Conservation (phyloP, 495 filamentous ascomycete genomes). For the Glarea lozoyensis region DNA sequence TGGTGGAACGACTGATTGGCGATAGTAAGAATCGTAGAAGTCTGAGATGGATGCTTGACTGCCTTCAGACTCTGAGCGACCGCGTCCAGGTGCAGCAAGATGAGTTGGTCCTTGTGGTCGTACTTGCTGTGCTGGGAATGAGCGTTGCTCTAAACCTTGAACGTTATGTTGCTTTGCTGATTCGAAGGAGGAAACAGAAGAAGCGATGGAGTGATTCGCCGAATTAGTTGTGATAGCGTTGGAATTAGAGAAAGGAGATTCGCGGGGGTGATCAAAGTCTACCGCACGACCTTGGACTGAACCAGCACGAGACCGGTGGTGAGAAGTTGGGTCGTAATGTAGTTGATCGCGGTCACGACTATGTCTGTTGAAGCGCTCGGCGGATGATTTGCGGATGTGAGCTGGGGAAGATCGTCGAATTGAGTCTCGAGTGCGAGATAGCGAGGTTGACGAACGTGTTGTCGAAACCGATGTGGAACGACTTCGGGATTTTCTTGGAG, state of each 20-base stretch:
- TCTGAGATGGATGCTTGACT: slow-evolving; percentile 12
- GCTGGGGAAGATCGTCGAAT: slow-evolving; percentile 2
- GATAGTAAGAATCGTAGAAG: slow-evolving; percentile 17
- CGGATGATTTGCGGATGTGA: slow-evolving; percentile 1
- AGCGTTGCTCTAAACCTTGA: too few species aligned
- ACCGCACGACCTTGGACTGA: slow-evolving; percentile 13
- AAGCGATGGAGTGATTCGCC: slow-evolving; percentile 2
- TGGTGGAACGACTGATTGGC: slow-evolving; percentile 2
- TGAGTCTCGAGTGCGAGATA: neutral
- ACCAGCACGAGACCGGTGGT: slow-evolving; percentile 8
- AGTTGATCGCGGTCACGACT: slow-evolving; percentile 12
- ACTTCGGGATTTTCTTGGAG: too few species aligned
- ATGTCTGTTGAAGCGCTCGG: neutral
- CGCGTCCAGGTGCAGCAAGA: neutral
- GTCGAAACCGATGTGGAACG: neutral
- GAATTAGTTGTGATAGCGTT: slow-evolving; percentile 1
- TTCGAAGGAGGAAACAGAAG: neutral
- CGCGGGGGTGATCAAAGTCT: slow-evolving; percentile 16
- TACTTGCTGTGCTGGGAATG: too few species aligned
- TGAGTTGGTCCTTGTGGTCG: too few species aligned
- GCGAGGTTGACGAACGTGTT: too few species aligned
- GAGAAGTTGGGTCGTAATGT: slow-evolving; percentile 10
- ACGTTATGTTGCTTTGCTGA: neutral
- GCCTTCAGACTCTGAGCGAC: neutral
- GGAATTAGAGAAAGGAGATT: slow-evolving; percentile 15